Evolutionary conservation across 2,329 filamentous ascomycete species (phyloP), one percentile per base, ranked within the genome.

Genomic region (Elsinoe arachidis): DNA sequence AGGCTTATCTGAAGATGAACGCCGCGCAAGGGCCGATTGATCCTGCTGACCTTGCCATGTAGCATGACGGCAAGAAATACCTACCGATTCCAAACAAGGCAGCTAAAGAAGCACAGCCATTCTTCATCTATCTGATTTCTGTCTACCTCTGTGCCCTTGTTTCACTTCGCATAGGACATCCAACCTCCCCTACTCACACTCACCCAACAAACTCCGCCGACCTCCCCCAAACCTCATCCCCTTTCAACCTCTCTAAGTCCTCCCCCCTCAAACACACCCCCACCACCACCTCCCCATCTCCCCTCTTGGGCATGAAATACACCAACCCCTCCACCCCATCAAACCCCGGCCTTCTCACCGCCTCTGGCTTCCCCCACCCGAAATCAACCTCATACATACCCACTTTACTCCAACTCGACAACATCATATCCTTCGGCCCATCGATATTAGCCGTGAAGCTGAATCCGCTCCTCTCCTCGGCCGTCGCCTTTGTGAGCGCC

Each of bases 321-420:
- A 76, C 64, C 58, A 81, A 61, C 1, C 77, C 69, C 64, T 80
- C 78, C 2, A 76, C 61, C 0, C 74, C 71, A 0, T 64, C 63
- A 57, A 81, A 80, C 0, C 63, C 58, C 2, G 79, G 80, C 49
- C 79, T 67, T 0, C 78, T 67, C 19, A 81, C 78, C 0, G 69
- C 70, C 56, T 73, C 72, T 0, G 79, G 76, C 15, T 61, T 68
- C 0, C 79, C 79, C 2, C 82, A 61, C 0, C 70, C 69, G 57
- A 83, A 82, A 44, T 80, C 76, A 5, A 76, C 66, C 0, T 72
- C 66, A 60, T 76, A 78, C 14, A 68, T 70, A 3, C 73, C 66
- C 2, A 78, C 64, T 54, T 78, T 77, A 0, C 73, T 72, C 80
- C 79, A 83, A 0, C 79, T 82, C 58, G 77, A 81, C 5, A 83